These are phyloP conservation scores for Eimeria mitis DNA, from an alignment of 169 alveolate genomes.

Conservation along the genomic window DNA sequence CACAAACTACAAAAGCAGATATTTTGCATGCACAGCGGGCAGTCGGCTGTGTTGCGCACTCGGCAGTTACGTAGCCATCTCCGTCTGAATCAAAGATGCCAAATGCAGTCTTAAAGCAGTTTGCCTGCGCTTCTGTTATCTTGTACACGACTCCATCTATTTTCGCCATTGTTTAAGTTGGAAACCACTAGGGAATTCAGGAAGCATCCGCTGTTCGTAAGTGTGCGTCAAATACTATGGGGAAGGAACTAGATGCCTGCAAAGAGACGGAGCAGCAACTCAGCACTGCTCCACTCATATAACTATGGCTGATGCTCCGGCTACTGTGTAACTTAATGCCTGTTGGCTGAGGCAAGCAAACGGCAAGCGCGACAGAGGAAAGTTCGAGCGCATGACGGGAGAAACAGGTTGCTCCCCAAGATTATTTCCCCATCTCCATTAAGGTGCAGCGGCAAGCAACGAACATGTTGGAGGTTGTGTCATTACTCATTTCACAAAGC, in stretches of 20 bases:
- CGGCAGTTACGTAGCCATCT: constrained; percentile 73
- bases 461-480: no score
- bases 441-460: neutral
- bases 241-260: neutral
- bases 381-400: neutral
- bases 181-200: neutral
- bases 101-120: constrained; percentile 77
- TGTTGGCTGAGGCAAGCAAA: neutral
- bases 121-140: constrained; percentile 79
- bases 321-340: neutral
- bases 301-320: neutral
- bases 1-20: no score
- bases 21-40: neutral
- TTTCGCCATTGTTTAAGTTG: constrained; percentile 58
- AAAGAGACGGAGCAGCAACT: neutral
- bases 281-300: neutral
- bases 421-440: no score
- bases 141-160: constrained; percentile 77
- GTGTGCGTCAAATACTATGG: neutral
- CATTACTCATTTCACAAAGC: neutral
- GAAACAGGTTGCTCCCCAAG: neutral
- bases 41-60: constrained; percentile 1
- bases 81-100: constrained; percentile 71
- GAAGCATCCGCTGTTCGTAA: neutral
- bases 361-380: neutral